Percentiles rank a stretch among this genome's conserved stretches.
Evolutionary conservation across 2,329 filamentous ascomycete species (phyloP).

Genomic region (Parastagonospora avenae): DNA sequence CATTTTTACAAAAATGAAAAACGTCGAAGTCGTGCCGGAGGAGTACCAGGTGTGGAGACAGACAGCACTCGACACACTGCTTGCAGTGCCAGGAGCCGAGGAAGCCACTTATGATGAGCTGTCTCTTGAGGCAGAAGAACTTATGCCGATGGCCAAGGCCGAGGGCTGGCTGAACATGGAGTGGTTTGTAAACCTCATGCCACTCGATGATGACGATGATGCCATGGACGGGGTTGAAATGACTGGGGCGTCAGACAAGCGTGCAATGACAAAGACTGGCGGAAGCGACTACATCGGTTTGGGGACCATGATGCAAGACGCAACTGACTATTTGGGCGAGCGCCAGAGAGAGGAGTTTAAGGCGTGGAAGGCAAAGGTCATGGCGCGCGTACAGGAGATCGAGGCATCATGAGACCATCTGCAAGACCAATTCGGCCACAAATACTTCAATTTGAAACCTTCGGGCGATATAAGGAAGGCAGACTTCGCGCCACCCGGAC

Average conservation of each 20-base stretch:
- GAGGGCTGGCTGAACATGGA: constrained; percentile 57
- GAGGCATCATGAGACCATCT: constrained; percentile 33
- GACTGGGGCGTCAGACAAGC: constrained; percentile 26
- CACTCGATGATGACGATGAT: constrained; percentile 29
- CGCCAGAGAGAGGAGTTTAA: constrained; percentile 65
- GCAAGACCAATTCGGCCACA: no score
- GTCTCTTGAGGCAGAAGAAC: constrained; percentile 39
- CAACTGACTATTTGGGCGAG: constrained; percentile 73
- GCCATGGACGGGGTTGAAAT: constrained; percentile 35
- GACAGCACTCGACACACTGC: constrained; percentile 57
- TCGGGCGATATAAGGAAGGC: no score
- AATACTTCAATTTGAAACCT: no score
- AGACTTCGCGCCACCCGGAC: no score
- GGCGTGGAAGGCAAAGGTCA: constrained; percentile 67
- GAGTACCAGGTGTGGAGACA: constrained; percentile 39
- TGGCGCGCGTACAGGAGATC: constrained; percentile 60
- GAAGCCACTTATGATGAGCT: constrained; percentile 54
- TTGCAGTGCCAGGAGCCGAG: constrained; percentile 56
- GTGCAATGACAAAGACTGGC: constrained; percentile 51
- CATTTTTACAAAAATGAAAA: constrained; percentile 56
- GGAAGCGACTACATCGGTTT: constrained; percentile 53
- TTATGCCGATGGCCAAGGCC: constrained; percentile 40
- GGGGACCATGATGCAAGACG: constrained; percentile 75
- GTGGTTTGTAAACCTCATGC: constrained; percentile 60
- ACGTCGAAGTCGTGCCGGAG: constrained; percentile 36